Conservation (phyloP, 345 rosid genomes). For the Brassica incana region DNA sequence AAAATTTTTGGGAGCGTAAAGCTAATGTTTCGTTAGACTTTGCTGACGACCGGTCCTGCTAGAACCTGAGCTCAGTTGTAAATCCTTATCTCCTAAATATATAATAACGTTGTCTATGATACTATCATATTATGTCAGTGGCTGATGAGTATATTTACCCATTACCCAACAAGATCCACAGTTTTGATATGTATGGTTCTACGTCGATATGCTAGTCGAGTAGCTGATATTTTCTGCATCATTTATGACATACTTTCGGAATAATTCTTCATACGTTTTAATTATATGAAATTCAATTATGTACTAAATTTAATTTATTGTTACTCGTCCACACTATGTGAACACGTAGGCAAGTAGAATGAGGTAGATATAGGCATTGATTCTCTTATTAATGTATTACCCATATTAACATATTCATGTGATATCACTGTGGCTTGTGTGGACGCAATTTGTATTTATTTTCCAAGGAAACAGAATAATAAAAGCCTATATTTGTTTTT, state of each 20-base stretch:
- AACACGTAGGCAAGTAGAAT: conserved; percentile 27
- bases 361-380: conserved; percentile 27
- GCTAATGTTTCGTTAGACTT: too few relatives aligned
- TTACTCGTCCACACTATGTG: conserved; percentile 19
- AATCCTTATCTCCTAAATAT: conserved; percentile 1
- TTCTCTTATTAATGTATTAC: conserved; percentile 23
- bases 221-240: not conserved
- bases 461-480: not conserved
- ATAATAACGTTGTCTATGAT: not conserved
- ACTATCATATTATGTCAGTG: conserved; percentile 2
- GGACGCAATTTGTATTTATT: not conserved
- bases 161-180: conserved; percentile 24
- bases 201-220: not conserved
- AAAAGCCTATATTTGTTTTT: conserved; percentile 1
- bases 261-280: not conserved
- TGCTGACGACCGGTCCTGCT: too few relatives aligned
- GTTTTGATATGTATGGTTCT: not conserved
- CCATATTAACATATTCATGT: conserved; percentile 26
- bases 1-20: too few relatives aligned
- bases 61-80: conserved; percentile 16
- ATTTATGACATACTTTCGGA: not conserved
- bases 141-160: not conserved
- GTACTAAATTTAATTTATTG: conserved; percentile 8
- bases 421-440: conserved; percentile 7
- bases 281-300: not conserved